Base-by-base conservation (phyloP, 805 yeast genomes). In the Dipodascus geniculatus region DNA sequence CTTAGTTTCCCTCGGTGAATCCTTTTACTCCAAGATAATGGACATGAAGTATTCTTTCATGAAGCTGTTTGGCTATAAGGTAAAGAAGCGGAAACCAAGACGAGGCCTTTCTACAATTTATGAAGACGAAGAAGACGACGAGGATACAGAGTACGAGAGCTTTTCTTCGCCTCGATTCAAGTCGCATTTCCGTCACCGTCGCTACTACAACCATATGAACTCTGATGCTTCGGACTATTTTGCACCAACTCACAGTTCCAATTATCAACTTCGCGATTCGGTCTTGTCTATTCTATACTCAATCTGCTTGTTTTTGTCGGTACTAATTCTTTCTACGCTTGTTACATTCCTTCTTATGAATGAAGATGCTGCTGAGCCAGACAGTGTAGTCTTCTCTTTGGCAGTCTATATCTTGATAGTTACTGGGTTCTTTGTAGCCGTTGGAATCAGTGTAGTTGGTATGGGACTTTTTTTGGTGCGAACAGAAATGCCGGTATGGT, bases 201-300 rank as follows among this genome's bases (percentile, higher is more conserved):
- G 50, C n/a, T 48, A 52, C 33, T 50, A 51, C 35, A 49, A 49
- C 38, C 53, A 44, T 2, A 54, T 54, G 9, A 16, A 6, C n/a
- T 23, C 24, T 4, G 28, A 22, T 16, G 17, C 23, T 23, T 9
- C 24, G 8, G n/a, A 9, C 49, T 57, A 48, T 33, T 58, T 24
- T 51, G 59, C 42, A 20, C 38, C 4, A 24, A 50, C 35, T 48
- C 48, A 33, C 22, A 22, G 31, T 19, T 52, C 50, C 2, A 53
- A 42, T 6, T 42, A 49, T 14, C 58, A 53, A 11, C 54, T 57
- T 17, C 74, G 76, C 53, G 80, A 76, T 59, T 62, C 65, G 19
- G 73, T 78, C 6, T 54, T 78, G 31, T 60, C 75, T 1, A 72
- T 76, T 48, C 57, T 78, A n/a, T 76, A 78, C 23, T 56, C 74